Evolutionary conservation across 139 green algal species (phyloP), one percentile per base, ranked within the genome.

Genomic region (Asterochloris erici): DNA sequence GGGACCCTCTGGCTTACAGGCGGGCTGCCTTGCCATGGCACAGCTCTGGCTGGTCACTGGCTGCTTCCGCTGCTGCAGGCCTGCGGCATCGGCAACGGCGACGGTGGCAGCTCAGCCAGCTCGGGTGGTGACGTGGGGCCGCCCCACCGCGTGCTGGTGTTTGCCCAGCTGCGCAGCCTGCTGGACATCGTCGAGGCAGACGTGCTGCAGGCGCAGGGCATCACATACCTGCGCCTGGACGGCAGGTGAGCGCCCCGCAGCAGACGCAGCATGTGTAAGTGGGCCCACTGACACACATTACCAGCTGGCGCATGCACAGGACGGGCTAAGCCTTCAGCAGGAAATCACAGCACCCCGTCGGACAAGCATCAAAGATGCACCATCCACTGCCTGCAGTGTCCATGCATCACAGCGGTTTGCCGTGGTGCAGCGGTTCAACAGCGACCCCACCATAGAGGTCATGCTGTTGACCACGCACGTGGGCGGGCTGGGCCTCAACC

Each of bases 401-500:
- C 90, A 96, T n/a, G 69, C 93, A 1, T 79, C 79, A 15, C 82
- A 91, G 66, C 88, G 96, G 0, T 98, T 98, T 77, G 85, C 85
- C 27, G 84, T 97, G 19, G 96, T 97, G 82, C 86, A 91, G 79
- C 88, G 87, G 23, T 99, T 99, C 92, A 98, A 99, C 87, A 79
- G 86, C 14, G 97, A 99, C 88, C 97, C 97, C n/a, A 98, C 95
- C 84, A 97, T 99, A 23, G 90, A 94, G 73, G 96, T 99, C 63
- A 91, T 99, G 89, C 92, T 99, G 86, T 91, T 99, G 68, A 99
- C 96, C 62, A 99, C 95, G 1, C 86, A 91, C 26, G 94, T 98
- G 77, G 96, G 96, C 60, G 96, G 96, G 0, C 85, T 99, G 70
- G 97, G 97, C 19, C 91, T 99, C 19, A 99, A 99, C 87, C 85